These are phyloP conservation scores for Kluyveromyces nonfermentans DNA, from an alignment of 805 yeast genomes.

Conservation along the genomic window DNA sequence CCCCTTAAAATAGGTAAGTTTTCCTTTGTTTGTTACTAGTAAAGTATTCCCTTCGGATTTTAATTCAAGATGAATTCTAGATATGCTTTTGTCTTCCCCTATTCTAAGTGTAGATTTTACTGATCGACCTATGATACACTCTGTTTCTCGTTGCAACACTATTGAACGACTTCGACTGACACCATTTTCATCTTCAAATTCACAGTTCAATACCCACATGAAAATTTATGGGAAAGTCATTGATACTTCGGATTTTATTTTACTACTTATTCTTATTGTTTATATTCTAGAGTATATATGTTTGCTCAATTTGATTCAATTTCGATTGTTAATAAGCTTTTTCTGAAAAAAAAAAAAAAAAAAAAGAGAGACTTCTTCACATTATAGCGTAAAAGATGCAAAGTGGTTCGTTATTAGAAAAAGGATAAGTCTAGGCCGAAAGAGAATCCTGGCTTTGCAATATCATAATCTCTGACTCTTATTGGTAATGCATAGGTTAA, in stretches of 20 bases:
- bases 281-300: neutral
- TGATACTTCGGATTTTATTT: neutral
- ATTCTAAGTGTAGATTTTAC: slow-evolving; percentile 19
- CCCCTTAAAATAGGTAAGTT: slow-evolving; percentile 18
- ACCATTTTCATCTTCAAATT: slow-evolving; percentile 16
- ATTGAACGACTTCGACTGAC: slow-evolving; percentile 8
- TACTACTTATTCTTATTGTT: neutral
- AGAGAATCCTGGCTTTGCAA: slow-evolving; percentile 45
- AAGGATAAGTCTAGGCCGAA: slow-evolving; percentile 44
- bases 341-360: neutral
- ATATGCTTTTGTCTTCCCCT: slow-evolving; percentile 28
- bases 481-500: slow-evolving; percentile 48
- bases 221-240: neutral
- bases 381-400: neutral
- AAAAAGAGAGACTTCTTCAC: neutral
- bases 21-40: slow-evolving; percentile 18
- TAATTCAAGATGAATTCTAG: slow-evolving; percentile 22
- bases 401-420: slow-evolving; percentile 15
- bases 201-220: slow-evolving; percentile 23
- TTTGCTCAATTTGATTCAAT: too few relatives aligned
- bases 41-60: slow-evolving; percentile 1
- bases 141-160: slow-evolving; percentile 9
- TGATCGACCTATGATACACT: slow-evolving; percentile 24
- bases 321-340: slow-evolving; percentile 1
- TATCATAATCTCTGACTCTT: slow-evolving; percentile 35